Conservation (phyloP, 2,329 filamentous ascomycete species). For the Alternaria arborescens region DNA sequence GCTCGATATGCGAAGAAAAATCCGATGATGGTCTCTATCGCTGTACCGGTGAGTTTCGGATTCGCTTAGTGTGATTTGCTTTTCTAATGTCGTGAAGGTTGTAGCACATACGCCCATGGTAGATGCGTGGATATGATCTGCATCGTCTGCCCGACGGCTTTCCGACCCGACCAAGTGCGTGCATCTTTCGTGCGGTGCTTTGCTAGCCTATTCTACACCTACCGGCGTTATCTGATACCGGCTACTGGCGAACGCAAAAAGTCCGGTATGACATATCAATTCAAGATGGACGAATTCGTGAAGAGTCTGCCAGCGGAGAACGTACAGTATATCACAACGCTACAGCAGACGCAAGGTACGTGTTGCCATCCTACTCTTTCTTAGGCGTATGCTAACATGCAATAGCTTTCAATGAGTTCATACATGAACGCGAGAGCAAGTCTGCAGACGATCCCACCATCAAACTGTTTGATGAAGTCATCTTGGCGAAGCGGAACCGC, state of each 20-base stretch:
- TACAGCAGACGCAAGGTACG: slow-evolving; percentile 70
- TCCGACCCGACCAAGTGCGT: slow-evolving; percentile 71
- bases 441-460: slow-evolving; percentile 70
- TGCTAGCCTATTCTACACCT: slow-evolving; percentile 73
- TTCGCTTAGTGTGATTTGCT: slow-evolving; percentile 8
- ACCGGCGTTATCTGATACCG: slow-evolving; percentile 69
- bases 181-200: slow-evolving; percentile 75
- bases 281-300: slow-evolving; percentile 73
- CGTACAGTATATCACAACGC: slow-evolving; percentile 68
- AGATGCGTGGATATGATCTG: slow-evolving; percentile 68
- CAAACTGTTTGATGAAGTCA: slow-evolving; percentile 84
- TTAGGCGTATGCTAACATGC: slow-evolving; percentile 16
- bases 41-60: slow-evolving; percentile 63
- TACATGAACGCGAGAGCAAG: slow-evolving; percentile 78
- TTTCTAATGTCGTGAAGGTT: slow-evolving; percentile 57
- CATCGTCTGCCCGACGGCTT: slow-evolving; percentile 72
- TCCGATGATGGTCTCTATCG: slow-evolving; percentile 77
- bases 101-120: slow-evolving; percentile 64
- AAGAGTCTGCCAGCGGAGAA: slow-evolving; percentile 71
- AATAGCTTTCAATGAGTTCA: slow-evolving; percentile 79
- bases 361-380: slow-evolving; percentile 1
- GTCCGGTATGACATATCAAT: slow-evolving; percentile 67
- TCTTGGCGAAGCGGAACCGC: slow-evolving; percentile 77
- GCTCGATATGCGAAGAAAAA: slow-evolving; percentile 79
- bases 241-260: slow-evolving; percentile 69